Evolutionary conservation across 2,329 filamentous ascomycete genomes (phyloP).

Genomic region (Colletotrichum somersetense): DNA sequence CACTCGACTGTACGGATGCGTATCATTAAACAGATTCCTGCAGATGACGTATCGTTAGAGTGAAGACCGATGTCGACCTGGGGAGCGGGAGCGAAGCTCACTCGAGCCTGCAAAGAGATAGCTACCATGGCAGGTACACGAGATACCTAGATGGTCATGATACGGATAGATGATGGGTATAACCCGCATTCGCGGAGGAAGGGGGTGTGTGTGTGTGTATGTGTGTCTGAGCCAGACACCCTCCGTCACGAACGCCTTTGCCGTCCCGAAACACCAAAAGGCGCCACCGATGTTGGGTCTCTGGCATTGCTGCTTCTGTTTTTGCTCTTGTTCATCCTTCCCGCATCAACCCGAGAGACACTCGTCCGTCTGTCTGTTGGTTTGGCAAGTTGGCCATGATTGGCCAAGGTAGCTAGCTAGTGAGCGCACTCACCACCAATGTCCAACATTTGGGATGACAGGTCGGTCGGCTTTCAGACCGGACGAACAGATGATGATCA

Average conservation of each 20-base stretch:
- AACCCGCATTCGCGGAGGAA: not conserved
- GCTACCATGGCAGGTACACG: not conserved
- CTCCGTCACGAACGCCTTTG: conserved; percentile 7
- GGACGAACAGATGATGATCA: conserved; percentile 1
- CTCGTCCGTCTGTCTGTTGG: not conserved
- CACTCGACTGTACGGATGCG: not conserved
- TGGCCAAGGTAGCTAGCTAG: not conserved
- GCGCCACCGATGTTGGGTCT: conserved; percentile 26
- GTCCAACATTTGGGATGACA: conserved; percentile 4
- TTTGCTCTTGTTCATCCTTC: conserved; percentile 1
- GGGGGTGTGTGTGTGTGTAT: too few relatives aligned
- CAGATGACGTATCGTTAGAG: not conserved
- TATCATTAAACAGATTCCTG: not conserved
- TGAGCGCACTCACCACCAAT: not conserved
- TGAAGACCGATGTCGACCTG: not conserved
- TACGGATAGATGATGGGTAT: too few relatives aligned
- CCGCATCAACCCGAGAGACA: not conserved
- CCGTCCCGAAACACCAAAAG: conserved; percentile 20
- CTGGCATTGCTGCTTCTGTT: not conserved
- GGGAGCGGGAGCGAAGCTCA: not conserved
- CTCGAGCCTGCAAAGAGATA: not conserved
- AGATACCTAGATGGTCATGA: too few relatives aligned
- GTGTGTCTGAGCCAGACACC: not conserved
- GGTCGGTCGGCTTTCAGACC: conserved; percentile 5
- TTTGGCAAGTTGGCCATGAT: not conserved